phyloP scores from a whole-genome alignment of 2,329 filamentous ascomycete species.

The Talaromyces sp. region DNA sequence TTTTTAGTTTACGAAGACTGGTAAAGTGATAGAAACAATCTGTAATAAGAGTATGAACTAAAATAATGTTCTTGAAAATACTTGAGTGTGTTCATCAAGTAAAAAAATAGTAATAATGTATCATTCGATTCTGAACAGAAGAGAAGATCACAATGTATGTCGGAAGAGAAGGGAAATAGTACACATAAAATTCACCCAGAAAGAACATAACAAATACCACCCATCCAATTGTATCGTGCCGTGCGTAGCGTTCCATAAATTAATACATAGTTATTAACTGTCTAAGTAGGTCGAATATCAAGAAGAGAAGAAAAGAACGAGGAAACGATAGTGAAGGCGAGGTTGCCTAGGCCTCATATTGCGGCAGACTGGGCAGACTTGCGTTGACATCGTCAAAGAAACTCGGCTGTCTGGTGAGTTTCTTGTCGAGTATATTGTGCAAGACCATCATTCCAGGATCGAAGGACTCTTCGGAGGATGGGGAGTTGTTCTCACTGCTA shows the following conservation, averaged over 20 bases:
- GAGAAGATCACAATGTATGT: neutral
- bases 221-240: neutral
- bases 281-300: neutral
- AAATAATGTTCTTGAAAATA: too few species aligned
- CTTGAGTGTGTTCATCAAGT: too few species aligned
- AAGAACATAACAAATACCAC: neutral
- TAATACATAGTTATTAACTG: neutral
- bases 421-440: neutral
- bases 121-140: too few species aligned
- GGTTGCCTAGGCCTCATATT: neutral
- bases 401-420: neutral
- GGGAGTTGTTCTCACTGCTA: neutral
- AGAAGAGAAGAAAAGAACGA: neutral
- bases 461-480: neutral
- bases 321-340: neutral
- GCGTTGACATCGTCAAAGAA: neutral
- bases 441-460: neutral
- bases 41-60: too few species aligned
- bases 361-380: neutral
- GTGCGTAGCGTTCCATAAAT: neutral
- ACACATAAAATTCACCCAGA: too few species aligned
- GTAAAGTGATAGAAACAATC: too few species aligned
- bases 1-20: too few species aligned
- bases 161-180: neutral
- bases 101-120: too few species aligned